Conservation (phyloP, 306 rosid species). For the Vachellia pachyceras region DNA sequence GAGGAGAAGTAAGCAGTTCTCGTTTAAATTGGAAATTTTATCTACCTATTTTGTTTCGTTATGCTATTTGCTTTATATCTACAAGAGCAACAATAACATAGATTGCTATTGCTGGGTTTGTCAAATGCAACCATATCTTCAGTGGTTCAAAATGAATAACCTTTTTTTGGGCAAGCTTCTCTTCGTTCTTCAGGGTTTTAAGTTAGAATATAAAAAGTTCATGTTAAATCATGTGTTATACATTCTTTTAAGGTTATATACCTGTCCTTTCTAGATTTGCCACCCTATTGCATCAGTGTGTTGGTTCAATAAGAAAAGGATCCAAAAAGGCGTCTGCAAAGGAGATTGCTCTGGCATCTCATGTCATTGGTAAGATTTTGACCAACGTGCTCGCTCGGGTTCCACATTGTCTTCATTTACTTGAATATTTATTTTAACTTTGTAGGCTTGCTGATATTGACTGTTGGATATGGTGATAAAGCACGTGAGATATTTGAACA, state of each 20-base stretch:
- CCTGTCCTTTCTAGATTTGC: constrained; percentile 66
- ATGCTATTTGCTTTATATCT: neutral
- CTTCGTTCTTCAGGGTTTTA: neutral
- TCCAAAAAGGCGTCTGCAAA: constrained; percentile 74
- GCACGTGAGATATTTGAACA: constrained; percentile 82
- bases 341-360: constrained; percentile 87
- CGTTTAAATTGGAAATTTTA: neutral
- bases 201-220: neutral
- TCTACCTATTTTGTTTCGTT: neutral
- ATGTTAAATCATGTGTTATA: neutral
- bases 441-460: constrained; percentile 81
- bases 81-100: neutral
- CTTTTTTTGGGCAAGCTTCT: neutral
- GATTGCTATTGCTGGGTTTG: neutral
- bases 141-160: neutral
- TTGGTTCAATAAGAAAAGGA: constrained; percentile 81
- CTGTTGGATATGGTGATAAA: constrained; percentile 77
- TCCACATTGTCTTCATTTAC: neutral
- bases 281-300: constrained; percentile 83
- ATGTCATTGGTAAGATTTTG: constrained; percentile 70
- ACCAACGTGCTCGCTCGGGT: neutral
- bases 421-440: constrained; percentile 29
- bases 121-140: neutral
- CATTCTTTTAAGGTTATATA: neutral
- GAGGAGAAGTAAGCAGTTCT: constrained; percentile 75